A percentile compares a stretch with the other conserved stretches of the same genome.
Conservation (phyloP, 2,329 filamentous ascomycete genomes). For the Apiospora hydei region DNA sequence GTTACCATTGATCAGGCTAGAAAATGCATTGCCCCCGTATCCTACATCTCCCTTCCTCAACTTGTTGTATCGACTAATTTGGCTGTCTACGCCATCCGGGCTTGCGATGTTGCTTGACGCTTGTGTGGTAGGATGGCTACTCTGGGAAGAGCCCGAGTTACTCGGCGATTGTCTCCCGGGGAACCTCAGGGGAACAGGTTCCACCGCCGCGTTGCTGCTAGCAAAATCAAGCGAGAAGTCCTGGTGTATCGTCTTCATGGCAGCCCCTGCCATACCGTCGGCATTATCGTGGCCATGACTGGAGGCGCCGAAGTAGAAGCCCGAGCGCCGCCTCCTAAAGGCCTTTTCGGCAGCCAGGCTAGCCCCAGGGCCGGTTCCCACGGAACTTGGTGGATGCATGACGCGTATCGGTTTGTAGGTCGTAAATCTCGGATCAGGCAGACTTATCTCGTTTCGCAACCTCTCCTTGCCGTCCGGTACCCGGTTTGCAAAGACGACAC, state of each 20-base stretch:
- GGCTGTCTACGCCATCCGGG: conserved; percentile 26
- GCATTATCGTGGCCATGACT: conserved; percentile 45
- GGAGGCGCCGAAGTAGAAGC: conserved; percentile 48
- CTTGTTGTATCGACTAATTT: conserved; percentile 64
- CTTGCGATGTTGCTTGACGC: conserved; percentile 42
- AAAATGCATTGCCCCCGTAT: conserved; percentile 65
- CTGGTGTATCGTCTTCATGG: conserved; percentile 29
- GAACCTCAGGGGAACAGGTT: conserved; percentile 60
- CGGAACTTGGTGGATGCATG: conserved; percentile 51
- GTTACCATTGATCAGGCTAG: conserved; percentile 45
- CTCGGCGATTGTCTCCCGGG: conserved; percentile 31
- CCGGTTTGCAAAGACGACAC: conserved; percentile 95
- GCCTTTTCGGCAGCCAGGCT: conserved; percentile 66
- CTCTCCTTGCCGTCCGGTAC: conserved; percentile 96
- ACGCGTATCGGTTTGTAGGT: conserved; percentile 76
- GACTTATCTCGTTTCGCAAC: conserved; percentile 86
- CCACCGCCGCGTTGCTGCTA: conserved; percentile 49
- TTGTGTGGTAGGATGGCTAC: conserved; percentile 43
- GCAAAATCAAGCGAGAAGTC: conserved; percentile 38
- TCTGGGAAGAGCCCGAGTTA: conserved; percentile 22
- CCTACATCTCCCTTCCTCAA: conserved; percentile 70
- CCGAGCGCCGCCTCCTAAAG: conserved; percentile 64
- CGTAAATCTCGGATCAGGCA: conserved; percentile 86
- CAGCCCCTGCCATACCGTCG: conserved; percentile 36
- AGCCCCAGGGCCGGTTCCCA: conserved; percentile 51